phyloP scores from a whole-genome alignment of 148 eudicot genomes.

The Cornus suecica region DNA sequence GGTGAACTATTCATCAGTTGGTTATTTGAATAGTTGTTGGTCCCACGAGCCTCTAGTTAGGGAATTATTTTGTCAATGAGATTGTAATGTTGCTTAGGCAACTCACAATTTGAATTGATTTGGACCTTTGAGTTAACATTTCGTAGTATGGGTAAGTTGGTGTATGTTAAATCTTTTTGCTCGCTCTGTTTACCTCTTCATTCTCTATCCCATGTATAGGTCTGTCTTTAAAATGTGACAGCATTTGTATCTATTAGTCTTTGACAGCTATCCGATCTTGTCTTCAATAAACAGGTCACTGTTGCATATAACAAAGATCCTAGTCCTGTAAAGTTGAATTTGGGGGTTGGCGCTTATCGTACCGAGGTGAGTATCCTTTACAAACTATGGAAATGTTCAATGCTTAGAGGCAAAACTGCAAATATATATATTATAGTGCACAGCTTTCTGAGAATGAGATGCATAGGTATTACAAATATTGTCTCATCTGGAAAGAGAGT shows the following conservation, averaged over 20 bases:
- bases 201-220: neutral
- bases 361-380: conserved; percentile 61
- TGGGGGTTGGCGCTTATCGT: conserved; percentile 98
- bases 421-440: neutral
- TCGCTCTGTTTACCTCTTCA: neutral
- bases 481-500: neutral
- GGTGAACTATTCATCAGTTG: too few species aligned
- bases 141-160: neutral
- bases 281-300: conserved; percentile 61
- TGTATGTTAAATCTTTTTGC: neutral
- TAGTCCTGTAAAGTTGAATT: conserved; percentile 82
- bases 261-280: conserved; percentile 8
- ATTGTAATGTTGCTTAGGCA: neutral
- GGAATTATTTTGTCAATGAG: neutral
- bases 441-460: neutral
- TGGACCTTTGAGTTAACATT: neutral
- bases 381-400: neutral
- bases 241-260: neutral
- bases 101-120: neutral
- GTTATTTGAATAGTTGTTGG: neutral
- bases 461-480: neutral
- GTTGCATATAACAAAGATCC: conserved; percentile 95
- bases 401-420: neutral
- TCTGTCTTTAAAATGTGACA: neutral
- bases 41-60: neutral